A percentile compares a stretch with the other conserved stretches of the same genome.
phyloP scores from a whole-genome alignment of 495 filamentous ascomycete species.

The Hyaloscypha finlandica region DNA sequence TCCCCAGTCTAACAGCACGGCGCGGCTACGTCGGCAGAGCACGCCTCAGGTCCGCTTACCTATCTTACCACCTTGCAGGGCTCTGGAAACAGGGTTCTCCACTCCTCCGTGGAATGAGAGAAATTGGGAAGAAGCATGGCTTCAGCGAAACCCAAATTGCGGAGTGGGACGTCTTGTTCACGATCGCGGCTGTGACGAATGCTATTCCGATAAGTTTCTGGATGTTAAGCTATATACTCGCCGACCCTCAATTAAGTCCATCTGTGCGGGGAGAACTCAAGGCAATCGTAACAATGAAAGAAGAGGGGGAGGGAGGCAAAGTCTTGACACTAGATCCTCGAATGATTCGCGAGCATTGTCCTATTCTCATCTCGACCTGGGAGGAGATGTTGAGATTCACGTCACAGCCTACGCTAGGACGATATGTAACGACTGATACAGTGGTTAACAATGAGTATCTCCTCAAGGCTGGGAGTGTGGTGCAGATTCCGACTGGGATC shows the following conservation, averaged over 20 bases:
- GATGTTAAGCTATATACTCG: not conserved
- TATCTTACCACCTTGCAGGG: not conserved
- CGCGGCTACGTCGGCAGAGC: not conserved
- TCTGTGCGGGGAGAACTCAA: not conserved
- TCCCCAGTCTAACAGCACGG: not conserved
- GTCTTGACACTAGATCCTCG: not conserved
- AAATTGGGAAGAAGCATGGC: not conserved
- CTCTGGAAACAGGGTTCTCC: not conserved
- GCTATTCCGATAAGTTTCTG: conserved; percentile 9
- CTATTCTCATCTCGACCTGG: not conserved
- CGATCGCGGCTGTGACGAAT: conserved; percentile 6
- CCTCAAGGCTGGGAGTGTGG: not conserved
- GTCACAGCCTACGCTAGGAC: not conserved
- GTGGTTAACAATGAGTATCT: not conserved
- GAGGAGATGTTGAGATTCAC: not conserved
- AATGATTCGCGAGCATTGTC: not conserved
- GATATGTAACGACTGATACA: not conserved
- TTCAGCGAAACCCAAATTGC: not conserved
- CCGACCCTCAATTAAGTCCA: not conserved
- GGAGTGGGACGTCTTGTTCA: not conserved
- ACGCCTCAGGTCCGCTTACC: not conserved
- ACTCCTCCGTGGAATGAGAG: not conserved
- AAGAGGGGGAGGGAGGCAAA: not conserved
- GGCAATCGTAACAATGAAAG: not conserved
- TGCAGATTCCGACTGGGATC: not conserved